phyloP scores from a whole-genome alignment of 768 basidiomycete species.

The Candolleomyces eurysporus region DNA sequence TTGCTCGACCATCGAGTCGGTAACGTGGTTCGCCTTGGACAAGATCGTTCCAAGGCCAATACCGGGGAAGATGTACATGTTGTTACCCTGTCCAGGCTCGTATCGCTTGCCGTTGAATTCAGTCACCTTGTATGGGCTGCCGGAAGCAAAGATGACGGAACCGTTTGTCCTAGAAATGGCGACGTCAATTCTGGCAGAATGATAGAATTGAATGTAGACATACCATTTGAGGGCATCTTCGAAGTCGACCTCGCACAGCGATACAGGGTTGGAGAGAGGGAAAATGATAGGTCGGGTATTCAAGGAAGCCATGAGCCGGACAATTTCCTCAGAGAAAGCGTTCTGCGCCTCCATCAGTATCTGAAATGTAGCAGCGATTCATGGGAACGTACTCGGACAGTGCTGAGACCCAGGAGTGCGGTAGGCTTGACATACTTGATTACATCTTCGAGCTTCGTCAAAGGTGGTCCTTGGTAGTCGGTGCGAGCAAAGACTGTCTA shows the following conservation, averaged over 20 bases:
- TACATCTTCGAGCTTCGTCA: conserved; percentile 62
- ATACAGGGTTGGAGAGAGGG: conserved; percentile 74
- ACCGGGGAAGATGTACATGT: conserved; percentile 70
- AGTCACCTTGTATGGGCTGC: conserved; percentile 62
- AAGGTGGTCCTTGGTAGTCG: conserved; percentile 62
- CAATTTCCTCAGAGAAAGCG: conserved; percentile 64
- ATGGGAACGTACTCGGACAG: conserved; percentile 36
- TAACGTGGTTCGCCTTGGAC: conserved; percentile 54
- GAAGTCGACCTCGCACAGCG: conserved; percentile 60
- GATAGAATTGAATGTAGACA: conserved; percentile 9
- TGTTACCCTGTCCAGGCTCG: conserved; percentile 78
- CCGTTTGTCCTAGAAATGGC: conserved; percentile 56
- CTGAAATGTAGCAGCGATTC: background rate
- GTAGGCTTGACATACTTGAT: conserved; percentile 74
- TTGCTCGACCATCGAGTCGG: conserved; percentile 69
- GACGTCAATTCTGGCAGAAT: background rate
- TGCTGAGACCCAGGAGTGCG: conserved; percentile 73
- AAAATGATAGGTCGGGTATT: conserved; percentile 79
- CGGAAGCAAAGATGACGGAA: conserved; percentile 67
- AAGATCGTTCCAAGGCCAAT: conserved; percentile 65
- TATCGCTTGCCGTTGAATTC: conserved; percentile 44
- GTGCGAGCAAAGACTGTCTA: conserved; percentile 68
- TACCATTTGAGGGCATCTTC: conserved; percentile 58
- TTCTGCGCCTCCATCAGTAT: conserved; percentile 25
- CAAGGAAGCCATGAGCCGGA: conserved; percentile 59